phyloP scores from a whole-genome alignment of 73 alveolate genomes.

The Paramecium biaurelia region DNA sequence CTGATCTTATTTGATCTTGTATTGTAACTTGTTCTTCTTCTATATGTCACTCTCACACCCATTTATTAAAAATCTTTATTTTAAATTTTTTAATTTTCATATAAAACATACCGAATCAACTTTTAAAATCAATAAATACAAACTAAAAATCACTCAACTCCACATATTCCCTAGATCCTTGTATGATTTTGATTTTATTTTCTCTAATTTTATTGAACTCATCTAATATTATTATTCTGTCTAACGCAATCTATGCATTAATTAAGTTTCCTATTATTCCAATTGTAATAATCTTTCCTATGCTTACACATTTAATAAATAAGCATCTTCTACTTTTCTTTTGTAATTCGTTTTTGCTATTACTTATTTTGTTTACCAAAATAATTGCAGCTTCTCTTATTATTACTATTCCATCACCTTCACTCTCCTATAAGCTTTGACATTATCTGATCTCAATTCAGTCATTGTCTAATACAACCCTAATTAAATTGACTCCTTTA shows the following conservation, averaged over 20 bases:
- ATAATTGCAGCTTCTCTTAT: neutral
- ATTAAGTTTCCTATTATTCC: neutral
- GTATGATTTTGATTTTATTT: neutral
- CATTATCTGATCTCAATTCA: neutral
- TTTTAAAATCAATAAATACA: neutral
- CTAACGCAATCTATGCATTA: neutral
- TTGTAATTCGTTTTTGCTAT: neutral
- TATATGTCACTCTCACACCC: constrained; percentile 65
- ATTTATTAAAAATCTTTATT: constrained; percentile 31
- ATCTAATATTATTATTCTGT: neutral
- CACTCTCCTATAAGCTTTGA: neutral
- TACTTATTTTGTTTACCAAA: neutral
- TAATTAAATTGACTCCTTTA: neutral
- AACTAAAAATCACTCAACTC: neutral
- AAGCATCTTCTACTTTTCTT: neutral
- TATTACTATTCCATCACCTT: neutral
- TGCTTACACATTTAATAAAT: neutral
- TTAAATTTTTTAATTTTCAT: neutral
- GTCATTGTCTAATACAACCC: neutral
- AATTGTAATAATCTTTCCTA: neutral
- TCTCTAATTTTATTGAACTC: neutral
- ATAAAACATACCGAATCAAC: neutral
- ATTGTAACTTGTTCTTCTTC: constrained; percentile 65
- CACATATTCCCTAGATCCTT: constrained; percentile 11
- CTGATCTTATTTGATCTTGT: constrained; percentile 66